phyloP scores from a whole-genome alignment of 2,329 filamentous ascomycete species.

The Trichoderma oligosporum region DNA sequence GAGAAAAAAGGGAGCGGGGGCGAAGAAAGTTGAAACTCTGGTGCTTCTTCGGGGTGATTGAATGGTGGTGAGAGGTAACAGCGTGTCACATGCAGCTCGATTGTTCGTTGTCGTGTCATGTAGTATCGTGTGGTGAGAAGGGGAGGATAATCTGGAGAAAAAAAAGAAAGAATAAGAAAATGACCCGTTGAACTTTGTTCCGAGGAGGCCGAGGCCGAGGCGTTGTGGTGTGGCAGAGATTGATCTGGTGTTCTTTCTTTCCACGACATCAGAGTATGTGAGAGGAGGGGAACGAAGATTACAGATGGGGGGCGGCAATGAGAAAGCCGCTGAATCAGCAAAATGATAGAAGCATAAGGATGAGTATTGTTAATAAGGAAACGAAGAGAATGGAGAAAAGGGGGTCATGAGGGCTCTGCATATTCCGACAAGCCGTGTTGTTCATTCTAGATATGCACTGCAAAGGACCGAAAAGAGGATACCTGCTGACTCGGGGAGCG shows the following conservation, averaged over 20 bases:
- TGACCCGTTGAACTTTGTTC: conserved; percentile 13
- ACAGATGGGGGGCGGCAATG: not conserved
- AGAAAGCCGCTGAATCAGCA: conserved; percentile 13
- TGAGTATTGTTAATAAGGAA: not conserved
- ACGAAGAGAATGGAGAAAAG: not conserved
- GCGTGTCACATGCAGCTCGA: not conserved
- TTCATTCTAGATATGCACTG: not conserved
- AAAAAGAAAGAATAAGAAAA: not conserved
- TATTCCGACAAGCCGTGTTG: not conserved
- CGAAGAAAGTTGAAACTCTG: conserved; percentile 14
- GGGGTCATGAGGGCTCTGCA: conserved; percentile 2
- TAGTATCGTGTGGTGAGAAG: not conserved
- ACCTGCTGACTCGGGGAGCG: conserved; percentile 9
- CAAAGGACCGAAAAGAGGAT: conserved; percentile 16
- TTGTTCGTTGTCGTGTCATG: conserved; percentile 6
- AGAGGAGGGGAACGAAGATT: too few relatives aligned
- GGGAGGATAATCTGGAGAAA: conserved; percentile 12
- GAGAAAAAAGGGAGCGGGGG: not conserved
- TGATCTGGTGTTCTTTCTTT: not conserved
- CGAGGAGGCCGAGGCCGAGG: not conserved
- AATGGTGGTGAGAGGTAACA: not conserved
- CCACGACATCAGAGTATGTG: too few relatives aligned
- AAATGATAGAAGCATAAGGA: not conserved
- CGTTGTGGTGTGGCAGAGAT: not conserved
- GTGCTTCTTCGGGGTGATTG: conserved; percentile 11